phyloP scores from a whole-genome alignment of 257 asterid species.

The Solanum tacnaense region DNA sequence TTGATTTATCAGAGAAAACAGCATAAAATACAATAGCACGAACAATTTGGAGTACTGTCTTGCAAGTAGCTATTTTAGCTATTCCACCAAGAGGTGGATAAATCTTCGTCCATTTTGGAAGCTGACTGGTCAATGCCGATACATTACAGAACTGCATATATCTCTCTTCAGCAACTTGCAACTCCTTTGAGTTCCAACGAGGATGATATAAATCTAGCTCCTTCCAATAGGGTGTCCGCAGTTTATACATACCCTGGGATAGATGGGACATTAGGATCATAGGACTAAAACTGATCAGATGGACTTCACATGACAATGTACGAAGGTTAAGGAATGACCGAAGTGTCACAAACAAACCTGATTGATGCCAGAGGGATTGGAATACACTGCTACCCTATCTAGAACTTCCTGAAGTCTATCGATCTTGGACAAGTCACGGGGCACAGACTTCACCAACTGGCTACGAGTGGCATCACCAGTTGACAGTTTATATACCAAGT shows the following conservation, averaged over 20 bases:
- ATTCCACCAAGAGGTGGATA: slow-evolving; percentile 73
- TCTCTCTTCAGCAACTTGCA: slow-evolving; percentile 91
- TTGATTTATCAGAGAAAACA: slow-evolving; percentile 44
- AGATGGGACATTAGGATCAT: slow-evolving; percentile 9
- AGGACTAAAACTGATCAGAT: neutral
- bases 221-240: slow-evolving; percentile 62
- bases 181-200: slow-evolving; percentile 89
- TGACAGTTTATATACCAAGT: slow-evolving; percentile 72
- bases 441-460: slow-evolving; percentile 83
- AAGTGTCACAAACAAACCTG: slow-evolving; percentile 50
- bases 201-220: slow-evolving; percentile 94
- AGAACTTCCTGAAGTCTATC: slow-evolving; percentile 73
- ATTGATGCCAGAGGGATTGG: slow-evolving; percentile 88
- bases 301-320: neutral
- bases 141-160: slow-evolving; percentile 69
- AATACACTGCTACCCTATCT: slow-evolving; percentile 73
- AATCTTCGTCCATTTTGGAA: slow-evolving; percentile 81
- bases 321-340: neutral
- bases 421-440: slow-evolving; percentile 72
- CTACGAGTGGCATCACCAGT: slow-evolving; percentile 89
- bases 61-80: slow-evolving; percentile 85
- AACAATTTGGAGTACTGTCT: slow-evolving; percentile 56
- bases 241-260: slow-evolving; percentile 80
- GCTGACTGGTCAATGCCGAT: slow-evolving; percentile 73
- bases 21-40: slow-evolving; percentile 80